Evolutionary conservation across 75 land plant species (phyloP).

Genomic region (Picea glauca): DNA sequence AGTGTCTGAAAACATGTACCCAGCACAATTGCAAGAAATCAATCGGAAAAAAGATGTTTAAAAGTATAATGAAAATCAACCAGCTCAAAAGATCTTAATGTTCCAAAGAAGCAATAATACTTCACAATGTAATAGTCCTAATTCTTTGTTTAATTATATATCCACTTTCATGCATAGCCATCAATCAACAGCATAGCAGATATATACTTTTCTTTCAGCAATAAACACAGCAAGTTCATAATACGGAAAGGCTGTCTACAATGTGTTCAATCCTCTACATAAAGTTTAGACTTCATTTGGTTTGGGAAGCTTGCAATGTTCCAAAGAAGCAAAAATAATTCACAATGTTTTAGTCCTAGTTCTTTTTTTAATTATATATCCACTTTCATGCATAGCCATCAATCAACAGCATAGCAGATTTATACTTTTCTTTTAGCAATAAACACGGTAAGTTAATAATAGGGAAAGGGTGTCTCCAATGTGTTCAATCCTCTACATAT

Average conservation of each 20-base stretch:
- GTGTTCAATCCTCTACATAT: too few species aligned
- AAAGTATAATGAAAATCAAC: not conserved
- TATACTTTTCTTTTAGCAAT: too few species aligned
- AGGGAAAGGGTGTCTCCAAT: too few species aligned
- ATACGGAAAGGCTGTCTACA: too few species aligned
- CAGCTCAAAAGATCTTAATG: not conserved
- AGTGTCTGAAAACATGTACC: not conserved
- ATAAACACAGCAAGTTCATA: too few species aligned
- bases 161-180: not conserved
- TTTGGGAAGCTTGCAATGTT: not conserved
- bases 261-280: too few species aligned
- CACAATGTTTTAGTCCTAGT: not conserved
- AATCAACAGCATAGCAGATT: not conserved
- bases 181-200: not conserved
- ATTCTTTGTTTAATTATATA: not conserved
- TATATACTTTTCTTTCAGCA: too few species aligned
- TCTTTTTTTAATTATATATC: not conserved
- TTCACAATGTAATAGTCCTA: not conserved
- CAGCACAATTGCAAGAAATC: not conserved
- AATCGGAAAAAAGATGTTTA: not conserved
- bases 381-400: not conserved
- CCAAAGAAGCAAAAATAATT: not conserved
- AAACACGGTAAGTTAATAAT: too few species aligned
- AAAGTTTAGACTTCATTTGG: too few species aligned
- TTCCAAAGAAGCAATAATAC: not conserved